Conservation (phyloP, 306 rosid species). For the Sindora glabra region DNA sequence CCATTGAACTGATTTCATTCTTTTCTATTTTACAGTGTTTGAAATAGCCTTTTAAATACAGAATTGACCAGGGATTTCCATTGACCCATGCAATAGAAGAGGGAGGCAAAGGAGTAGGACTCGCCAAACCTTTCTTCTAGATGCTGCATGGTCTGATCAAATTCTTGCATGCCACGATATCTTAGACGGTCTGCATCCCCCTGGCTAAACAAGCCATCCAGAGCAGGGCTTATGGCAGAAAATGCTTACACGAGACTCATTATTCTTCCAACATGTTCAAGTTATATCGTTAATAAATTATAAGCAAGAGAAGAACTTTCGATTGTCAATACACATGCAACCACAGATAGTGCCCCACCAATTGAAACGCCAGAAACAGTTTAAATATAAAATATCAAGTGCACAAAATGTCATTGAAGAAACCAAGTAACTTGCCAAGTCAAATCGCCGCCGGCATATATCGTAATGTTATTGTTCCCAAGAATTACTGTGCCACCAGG, state of each 20-base stretch:
- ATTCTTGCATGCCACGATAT: slow-evolving; percentile 87
- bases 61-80: not conserved
- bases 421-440: slow-evolving; percentile 56
- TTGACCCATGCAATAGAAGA: not conserved
- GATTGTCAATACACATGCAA: no score
- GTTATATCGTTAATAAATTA: slow-evolving; percentile 1
- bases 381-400: slow-evolving; percentile 7
- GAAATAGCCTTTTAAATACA: not conserved
- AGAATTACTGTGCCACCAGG: slow-evolving; percentile 48
- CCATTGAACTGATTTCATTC: not conserved
- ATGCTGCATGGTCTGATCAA: slow-evolving; percentile 95
- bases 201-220: slow-evolving; percentile 33
- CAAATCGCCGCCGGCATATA: slow-evolving; percentile 96
- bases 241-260: not conserved
- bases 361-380: slow-evolving; percentile 10
- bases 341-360: not conserved
- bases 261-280: not conserved
- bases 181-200: slow-evolving; percentile 80
- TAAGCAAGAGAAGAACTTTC: not conserved
- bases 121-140: slow-evolving; percentile 81
- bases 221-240: no score
- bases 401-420: not conserved
- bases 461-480: slow-evolving; percentile 71
- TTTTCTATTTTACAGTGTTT: not conserved
- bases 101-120: slow-evolving; percentile 18